These are phyloP conservation scores for Lecanicillium sp. DNA, from an alignment of 2,329 filamentous ascomycete genomes.

Conservation along the genomic window DNA sequence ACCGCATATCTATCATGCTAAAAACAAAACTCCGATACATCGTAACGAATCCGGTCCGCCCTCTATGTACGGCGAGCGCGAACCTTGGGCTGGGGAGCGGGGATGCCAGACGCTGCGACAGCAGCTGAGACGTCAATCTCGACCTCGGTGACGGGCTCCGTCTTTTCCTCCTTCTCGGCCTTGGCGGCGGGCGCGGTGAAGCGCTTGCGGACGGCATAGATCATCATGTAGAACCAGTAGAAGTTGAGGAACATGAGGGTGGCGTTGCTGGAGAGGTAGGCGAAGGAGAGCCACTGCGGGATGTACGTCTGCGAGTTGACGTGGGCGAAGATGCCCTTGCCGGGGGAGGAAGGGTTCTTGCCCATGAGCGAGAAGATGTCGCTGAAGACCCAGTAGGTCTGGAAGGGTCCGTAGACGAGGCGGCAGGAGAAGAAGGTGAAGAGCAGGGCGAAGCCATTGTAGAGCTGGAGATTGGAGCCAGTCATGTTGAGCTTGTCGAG, in stretches of 20 bases:
- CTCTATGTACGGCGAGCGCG: constrained; percentile 11
- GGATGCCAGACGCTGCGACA: constrained; percentile 25
- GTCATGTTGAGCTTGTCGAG: constrained; percentile 81
- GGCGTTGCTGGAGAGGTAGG: constrained; percentile 66
- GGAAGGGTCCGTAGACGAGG: constrained; percentile 70
- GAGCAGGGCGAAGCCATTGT: constrained; percentile 70
- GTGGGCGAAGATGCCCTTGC: constrained; percentile 33
- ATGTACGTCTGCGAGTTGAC: constrained; percentile 45
- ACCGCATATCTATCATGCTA: no score
- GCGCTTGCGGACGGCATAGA: constrained; percentile 68
- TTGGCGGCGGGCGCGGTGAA: constrained; percentile 50
- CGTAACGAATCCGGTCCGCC: no score
- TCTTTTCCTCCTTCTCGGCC: constrained; percentile 24
- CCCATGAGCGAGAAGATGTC: constrained; percentile 56
- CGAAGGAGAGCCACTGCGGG: constrained; percentile 62
- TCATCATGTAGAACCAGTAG: constrained; percentile 86
- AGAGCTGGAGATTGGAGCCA: constrained; percentile 64
- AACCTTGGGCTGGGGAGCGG: no score
- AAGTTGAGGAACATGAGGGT: constrained; percentile 72
- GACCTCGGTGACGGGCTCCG: constrained; percentile 23
- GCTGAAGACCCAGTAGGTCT: constrained; percentile 61
- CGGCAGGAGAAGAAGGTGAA: constrained; percentile 71
- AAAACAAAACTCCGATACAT: no score
- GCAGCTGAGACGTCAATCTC: constrained; percentile 26
- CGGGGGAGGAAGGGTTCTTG: constrained; percentile 31